Percentiles rank a stretch among this genome's conserved stretches.
phyloP scores from a whole-genome alignment of 1,284 basidiomycete species.

The Ustilago sp. region DNA sequence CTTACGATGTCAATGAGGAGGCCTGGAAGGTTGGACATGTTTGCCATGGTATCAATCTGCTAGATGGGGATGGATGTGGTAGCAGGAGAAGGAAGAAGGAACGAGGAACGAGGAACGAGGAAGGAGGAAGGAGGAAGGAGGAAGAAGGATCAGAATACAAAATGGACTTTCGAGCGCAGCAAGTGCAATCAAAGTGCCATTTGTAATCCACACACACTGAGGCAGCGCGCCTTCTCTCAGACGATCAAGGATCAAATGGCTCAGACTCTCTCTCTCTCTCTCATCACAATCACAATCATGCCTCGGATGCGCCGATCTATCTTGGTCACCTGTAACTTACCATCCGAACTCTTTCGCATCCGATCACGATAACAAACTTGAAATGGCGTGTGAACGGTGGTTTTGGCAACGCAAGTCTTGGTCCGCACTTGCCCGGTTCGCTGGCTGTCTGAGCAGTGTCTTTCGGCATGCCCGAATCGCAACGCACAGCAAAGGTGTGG shows the following conservation, averaged over 20 bases:
- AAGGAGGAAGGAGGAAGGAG: not conserved
- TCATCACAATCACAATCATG: not conserved
- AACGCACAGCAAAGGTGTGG: not conserved
- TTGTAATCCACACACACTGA: slow-evolving; percentile 2
- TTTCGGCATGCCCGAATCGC: slow-evolving; percentile 1
- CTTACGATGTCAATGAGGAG: slow-evolving; percentile 56
- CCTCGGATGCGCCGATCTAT: too few relatives aligned
- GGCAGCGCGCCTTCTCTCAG: not conserved
- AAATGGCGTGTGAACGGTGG: too few relatives aligned
- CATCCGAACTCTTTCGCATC: too few relatives aligned
- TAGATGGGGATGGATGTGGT: slow-evolving; percentile 16
- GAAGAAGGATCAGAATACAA: not conserved
- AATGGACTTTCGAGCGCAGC: not conserved
- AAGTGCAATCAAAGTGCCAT: not conserved
- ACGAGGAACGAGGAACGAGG: too few relatives aligned
- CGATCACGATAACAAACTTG: too few relatives aligned
- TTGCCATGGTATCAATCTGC: slow-evolving; percentile 6
- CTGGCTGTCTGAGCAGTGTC: too few relatives aligned
- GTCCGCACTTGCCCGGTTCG: too few relatives aligned
- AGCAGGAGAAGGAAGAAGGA: not conserved
- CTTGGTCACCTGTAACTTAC: too few relatives aligned
- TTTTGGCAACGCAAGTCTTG: too few relatives aligned
- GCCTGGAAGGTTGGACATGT: slow-evolving; percentile 55
- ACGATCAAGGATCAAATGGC: too few relatives aligned
- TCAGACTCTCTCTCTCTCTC: too few relatives aligned